Evolutionary conservation across 352 stramenopile species (phyloP).

Genomic region (Aphanomyces cochlioides): DNA sequence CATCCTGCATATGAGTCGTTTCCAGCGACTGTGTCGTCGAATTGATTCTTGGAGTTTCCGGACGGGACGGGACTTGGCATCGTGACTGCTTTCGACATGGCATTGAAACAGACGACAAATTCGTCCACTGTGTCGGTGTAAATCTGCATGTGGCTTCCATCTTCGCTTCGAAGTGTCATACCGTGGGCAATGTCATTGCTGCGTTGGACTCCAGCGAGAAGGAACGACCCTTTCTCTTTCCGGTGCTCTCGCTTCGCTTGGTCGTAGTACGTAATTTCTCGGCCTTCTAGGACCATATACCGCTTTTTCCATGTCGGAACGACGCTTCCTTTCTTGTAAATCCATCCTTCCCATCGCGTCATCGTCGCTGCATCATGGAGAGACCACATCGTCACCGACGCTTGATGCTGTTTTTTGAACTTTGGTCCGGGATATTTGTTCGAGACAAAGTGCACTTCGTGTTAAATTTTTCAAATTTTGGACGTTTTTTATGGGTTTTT

Average conservation of each 20-base stretch:
- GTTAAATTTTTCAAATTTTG: too few relatives aligned
- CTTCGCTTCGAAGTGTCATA: background rate
- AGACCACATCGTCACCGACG: too few relatives aligned
- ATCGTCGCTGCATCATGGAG: too few relatives aligned
- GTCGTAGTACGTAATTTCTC: conserved; percentile 52
- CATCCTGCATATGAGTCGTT: conserved; percentile 49
- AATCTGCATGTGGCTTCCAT: conserved; percentile 1
- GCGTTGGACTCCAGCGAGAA: background rate
- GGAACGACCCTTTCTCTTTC: background rate
- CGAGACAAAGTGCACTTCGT: too few relatives aligned
- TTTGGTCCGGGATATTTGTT: too few relatives aligned
- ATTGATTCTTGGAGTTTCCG: background rate
- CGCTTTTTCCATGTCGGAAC: conserved; percentile 57
- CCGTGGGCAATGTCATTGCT: background rate
- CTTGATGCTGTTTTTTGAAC: too few relatives aligned
- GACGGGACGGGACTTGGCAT: background rate
- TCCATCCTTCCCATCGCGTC: conserved; percentile 39
- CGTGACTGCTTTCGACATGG: conserved; percentile 48
- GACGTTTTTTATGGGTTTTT: too few relatives aligned
- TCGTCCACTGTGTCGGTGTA: background rate
- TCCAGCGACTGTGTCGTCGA: conserved; percentile 26
- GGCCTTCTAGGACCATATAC: conserved; percentile 60
- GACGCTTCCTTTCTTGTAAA: conserved; percentile 50
- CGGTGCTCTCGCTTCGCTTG: conserved; percentile 29
- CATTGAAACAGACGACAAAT: conserved; percentile 6